Evolutionary conservation across 805 yeast species (phyloP), one percentile per base, ranked within the genome.

Genomic region (Sugiyamaella qingdaonensis): DNA sequence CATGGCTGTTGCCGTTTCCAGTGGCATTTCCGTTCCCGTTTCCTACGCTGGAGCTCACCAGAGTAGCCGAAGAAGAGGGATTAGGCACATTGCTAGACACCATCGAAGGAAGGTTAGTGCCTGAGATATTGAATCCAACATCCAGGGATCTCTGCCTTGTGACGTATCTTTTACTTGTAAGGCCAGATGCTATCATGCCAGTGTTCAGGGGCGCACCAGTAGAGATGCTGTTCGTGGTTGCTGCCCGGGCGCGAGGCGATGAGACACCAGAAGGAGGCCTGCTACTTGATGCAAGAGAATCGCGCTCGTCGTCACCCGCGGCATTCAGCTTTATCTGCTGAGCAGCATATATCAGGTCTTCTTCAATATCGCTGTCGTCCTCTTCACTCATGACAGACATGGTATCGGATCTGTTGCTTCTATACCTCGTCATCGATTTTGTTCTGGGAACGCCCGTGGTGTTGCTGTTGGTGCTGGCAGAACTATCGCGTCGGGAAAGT

Each of bases 291-390:
- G 44, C 34, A 14, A 42, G 10, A 2, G 54, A 45, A 16, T 46
- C 56, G 7, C 11, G 24, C n/a, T 52, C 55, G 9, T 37, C 46
- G 13, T 27, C 52, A 14, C 21, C 48, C n/a, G 46, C 29, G 13
- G 65, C 60, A 47, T 61, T 53, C 43, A 56, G 56, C 48, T 66
- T 65, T 56, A 68, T 49, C 56, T 69, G 65, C 54, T 61, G 55
- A 13, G 68, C 64, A 7, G 72, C 67, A 52, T 65, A 64, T 46
- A 69, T 62, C 54, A 75, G 60, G n/a, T 71, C 72, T 44, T 71
- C 75, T 49, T 70, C 77, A n/a, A 73, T 56, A 42, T 72, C 72
- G 42, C 66, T 67, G 43, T 68, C 73, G 42, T 72, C 77, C 19
- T 73, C 78, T 45, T 68, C 70, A 29, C 70, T 64, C 48, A 69